Percentiles rank a stretch among this genome's conserved stretches.
Evolutionary conservation across 352 stramenopile species (phyloP).

Genomic region (Phytopythium delawarense): DNA sequence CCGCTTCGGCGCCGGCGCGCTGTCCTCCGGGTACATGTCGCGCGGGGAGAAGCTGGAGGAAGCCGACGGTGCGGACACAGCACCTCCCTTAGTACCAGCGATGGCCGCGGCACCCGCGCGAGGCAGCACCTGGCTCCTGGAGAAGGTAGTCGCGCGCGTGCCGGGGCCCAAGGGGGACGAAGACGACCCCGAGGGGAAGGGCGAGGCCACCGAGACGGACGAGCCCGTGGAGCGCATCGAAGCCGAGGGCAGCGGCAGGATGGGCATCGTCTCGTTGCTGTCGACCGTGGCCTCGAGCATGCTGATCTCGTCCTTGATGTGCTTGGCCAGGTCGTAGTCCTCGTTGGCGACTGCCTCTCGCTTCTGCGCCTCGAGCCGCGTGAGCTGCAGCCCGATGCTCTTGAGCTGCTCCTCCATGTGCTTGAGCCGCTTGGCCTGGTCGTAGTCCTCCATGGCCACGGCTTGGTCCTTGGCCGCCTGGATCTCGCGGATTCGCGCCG

Average conservation of each 20-base stretch:
- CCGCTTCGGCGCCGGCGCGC: slow-evolving; percentile 11
- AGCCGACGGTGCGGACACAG: slow-evolving; percentile 1
- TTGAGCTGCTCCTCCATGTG: slow-evolving; percentile 89
- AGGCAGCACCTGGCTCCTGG: slow-evolving; percentile 42
- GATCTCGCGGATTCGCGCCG: slow-evolving; percentile 85
- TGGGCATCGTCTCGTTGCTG: slow-evolving; percentile 62
- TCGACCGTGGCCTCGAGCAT: slow-evolving; percentile 57
- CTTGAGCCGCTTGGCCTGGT: slow-evolving; percentile 83
- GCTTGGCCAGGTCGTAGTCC: slow-evolving; percentile 91
- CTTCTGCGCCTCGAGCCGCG: slow-evolving; percentile 85
- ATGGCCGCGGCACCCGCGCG: slow-evolving; percentile 30
- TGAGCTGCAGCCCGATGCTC: slow-evolving; percentile 82
- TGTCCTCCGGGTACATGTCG: slow-evolving; percentile 65
- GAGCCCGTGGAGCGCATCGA: slow-evolving; percentile 1
- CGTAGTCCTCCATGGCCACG: slow-evolving; percentile 89
- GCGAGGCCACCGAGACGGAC: not conserved
- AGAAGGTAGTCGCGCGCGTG: not conserved
- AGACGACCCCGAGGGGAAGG: not conserved
- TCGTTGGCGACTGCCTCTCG: slow-evolving; percentile 85
- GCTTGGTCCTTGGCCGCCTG: slow-evolving; percentile 82
- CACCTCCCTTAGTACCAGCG: slow-evolving; percentile 19
- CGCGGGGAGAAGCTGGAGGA: slow-evolving; percentile 54
- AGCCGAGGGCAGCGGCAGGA: slow-evolving; percentile 23
- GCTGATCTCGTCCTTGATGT: slow-evolving; percentile 86
- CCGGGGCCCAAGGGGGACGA: slow-evolving; percentile 1